Evolutionary conservation across 2,329 filamentous ascomycete species (phyloP).

Genomic region (Tolypocladium paradoxum): DNA sequence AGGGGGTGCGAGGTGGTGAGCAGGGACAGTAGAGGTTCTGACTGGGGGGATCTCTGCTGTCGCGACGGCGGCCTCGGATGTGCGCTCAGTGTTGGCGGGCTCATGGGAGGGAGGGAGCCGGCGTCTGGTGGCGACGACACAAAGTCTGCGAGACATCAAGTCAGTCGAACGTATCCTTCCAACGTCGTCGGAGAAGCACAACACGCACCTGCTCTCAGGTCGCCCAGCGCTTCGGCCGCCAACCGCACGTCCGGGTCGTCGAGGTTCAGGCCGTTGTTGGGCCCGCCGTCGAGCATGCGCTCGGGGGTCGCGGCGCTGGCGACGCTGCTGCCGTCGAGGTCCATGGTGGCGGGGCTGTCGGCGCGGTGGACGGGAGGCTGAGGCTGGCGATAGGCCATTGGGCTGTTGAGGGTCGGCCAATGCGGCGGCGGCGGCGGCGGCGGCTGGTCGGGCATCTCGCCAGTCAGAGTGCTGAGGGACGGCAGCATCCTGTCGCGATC

Average conservation of each 20-base stretch:
- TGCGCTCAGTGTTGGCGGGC: constrained; percentile 11
- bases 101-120: constrained; percentile 29
- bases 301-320: constrained; percentile 35
- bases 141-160: constrained; percentile 39
- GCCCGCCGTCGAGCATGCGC: constrained; percentile 30
- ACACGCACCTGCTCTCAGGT: constrained; percentile 58
- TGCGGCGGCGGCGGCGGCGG: constrained; percentile 15
- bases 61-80: constrained; percentile 2
- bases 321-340: constrained; percentile 33
- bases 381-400: constrained; percentile 30
- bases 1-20: constrained; percentile 82
- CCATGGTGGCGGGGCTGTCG: constrained; percentile 37
- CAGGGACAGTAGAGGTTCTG: constrained; percentile 75
- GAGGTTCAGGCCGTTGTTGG: constrained; percentile 40
- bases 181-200: too few relatives aligned
- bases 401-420: constrained; percentile 40
- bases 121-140: constrained; percentile 49
- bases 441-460: constrained; percentile 9
- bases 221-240: constrained; percentile 66
- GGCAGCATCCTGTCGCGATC: constrained; percentile 21
- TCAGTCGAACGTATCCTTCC: background rate
- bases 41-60: constrained; percentile 32
- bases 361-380: constrained; percentile 19
- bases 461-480: constrained; percentile 24
- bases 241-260: constrained; percentile 59